Base-by-base conservation (phyloP, 768 basidiomycete genomes). In the Phylloporus rhodoxanthus region DNA sequence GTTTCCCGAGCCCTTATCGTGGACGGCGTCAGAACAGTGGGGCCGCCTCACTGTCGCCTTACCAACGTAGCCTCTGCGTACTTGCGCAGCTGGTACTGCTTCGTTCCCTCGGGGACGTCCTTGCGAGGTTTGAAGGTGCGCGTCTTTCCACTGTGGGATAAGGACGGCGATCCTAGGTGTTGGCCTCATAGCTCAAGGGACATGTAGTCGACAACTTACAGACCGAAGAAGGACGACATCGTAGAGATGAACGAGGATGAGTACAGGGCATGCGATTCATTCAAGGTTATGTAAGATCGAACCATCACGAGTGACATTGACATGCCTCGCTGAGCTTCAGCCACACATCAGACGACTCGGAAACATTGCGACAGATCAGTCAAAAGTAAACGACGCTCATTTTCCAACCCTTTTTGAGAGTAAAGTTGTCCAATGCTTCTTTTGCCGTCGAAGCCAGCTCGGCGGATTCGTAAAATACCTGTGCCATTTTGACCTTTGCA, bases 11-110 rank as follows among this genome's bases (percentile, higher is more conserved):
- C 95, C 93, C 93, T 95, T 4, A 20, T 19, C 33, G 34, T 36
- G 15, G 33, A 43, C 29, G 14, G 28, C 8, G 50, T 62, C 36
- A 65, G 59, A 53, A 50, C n/a, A 4, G 26, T 8, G 33, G 32
- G 33, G 14, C 20, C 9, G 23, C 17, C 23, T 38, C 11, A 3
- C 13, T 26, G 15, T 40, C 15, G 40, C 26, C 55, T 63, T 68
- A 89, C 92, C 66, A 94, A 72, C 25, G 93, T 95, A n/a, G 91
- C 91, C 65, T 93, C 92, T 8, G 92, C 92, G 63, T 94, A 98
- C 75, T 97, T 97, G 68, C 96, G 84, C 56, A 99, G 75, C 72
- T 98, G 95, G 67, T 94, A 97, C 66, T 97, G 95, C 70, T 95
- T 95, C 33, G 94, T 95, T 34, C 94, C 94, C 68, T 95, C 92